Conservation (phyloP, 2,329 filamentous ascomycete species). For the Tolypocladium endophyticum region DNA sequence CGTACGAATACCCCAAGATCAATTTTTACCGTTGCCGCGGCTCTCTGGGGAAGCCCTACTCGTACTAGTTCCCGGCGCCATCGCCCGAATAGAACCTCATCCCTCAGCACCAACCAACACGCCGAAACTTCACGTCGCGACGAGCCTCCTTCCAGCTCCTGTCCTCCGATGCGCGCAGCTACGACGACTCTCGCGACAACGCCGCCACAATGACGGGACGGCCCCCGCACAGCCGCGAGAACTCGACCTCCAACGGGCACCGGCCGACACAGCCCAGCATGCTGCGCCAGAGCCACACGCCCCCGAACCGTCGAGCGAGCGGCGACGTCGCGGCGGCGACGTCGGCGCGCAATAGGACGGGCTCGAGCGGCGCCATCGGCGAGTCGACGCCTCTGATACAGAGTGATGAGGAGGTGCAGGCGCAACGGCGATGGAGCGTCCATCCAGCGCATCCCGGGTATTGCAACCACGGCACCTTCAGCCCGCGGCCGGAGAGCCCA, state of each 20-base stretch:
- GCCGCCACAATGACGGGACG: conserved; percentile 12
- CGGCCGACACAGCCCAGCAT: conserved; percentile 32
- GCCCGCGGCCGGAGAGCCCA: conserved; percentile 49
- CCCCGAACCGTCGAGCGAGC: conserved; percentile 11
- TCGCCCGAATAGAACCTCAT: not conserved
- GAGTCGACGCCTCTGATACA: conserved; percentile 43
- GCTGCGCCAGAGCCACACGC: conserved; percentile 33
- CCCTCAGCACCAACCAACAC: not conserved
- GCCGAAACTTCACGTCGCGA: not conserved
- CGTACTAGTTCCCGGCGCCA: not conserved
- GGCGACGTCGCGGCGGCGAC: conserved; percentile 6
- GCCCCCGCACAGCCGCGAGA: conserved; percentile 17
- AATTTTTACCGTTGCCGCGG: not conserved
- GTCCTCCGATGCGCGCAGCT: not conserved
- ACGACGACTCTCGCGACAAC: not conserved
- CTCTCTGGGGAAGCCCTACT: not conserved
- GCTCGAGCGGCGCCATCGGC: conserved; percentile 13
- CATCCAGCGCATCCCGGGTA: conserved; percentile 31
- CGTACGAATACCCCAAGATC: not conserved
- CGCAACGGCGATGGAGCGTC: conserved; percentile 8
- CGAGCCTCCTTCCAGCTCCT: not conserved
- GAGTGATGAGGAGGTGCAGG: not conserved
- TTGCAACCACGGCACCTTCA: conserved; percentile 70
- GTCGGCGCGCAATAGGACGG: not conserved
- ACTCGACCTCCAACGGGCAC: conserved; percentile 18